Conservation (phyloP, 306 rosid genomes). For the Cucurbita maxima region DNA sequence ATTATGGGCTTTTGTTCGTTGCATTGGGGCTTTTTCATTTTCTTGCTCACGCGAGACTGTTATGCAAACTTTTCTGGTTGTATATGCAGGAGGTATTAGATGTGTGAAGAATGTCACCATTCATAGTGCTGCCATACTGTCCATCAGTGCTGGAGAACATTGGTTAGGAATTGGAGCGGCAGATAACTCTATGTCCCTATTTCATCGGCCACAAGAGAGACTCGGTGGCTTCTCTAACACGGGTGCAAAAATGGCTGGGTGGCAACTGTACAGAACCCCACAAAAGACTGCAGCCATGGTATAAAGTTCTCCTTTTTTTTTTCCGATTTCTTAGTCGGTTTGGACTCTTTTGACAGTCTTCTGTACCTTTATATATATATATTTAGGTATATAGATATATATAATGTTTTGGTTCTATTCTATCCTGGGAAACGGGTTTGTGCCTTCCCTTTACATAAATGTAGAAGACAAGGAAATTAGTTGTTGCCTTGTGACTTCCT, state of each 20-base stretch:
- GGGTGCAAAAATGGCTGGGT: slow-evolving; percentile 73
- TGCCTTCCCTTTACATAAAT: neutral
- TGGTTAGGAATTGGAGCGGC: slow-evolving; percentile 99
- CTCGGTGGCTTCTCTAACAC: slow-evolving; percentile 69
- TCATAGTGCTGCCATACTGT: slow-evolving; percentile 66
- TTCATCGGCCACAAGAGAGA: slow-evolving; percentile 96
- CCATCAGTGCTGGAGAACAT: slow-evolving; percentile 92
- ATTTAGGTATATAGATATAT: too few species aligned
- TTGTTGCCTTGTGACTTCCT: neutral
- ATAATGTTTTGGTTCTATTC: neutral
- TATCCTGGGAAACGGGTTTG: neutral
- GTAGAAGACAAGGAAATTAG: neutral
- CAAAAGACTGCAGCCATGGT: slow-evolving; percentile 87
- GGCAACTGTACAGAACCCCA: slow-evolving; percentile 98
- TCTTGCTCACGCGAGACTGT: neutral
- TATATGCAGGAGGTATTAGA: slow-evolving; percentile 63
- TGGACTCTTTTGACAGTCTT: slow-evolving; percentile 7
- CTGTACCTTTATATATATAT: neutral
- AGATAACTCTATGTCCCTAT: slow-evolving; percentile 91
- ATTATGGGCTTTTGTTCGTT: neutral
- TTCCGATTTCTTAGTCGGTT: neutral
- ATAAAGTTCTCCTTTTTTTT: slow-evolving; percentile 11
- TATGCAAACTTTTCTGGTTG: neutral
- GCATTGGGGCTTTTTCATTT: neutral
- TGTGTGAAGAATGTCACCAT: slow-evolving; percentile 81